These are phyloP conservation scores for Ophiostoma pallidulum DNA, from an alignment of 2,329 filamentous ascomycete species.

Conservation along the genomic window DNA sequence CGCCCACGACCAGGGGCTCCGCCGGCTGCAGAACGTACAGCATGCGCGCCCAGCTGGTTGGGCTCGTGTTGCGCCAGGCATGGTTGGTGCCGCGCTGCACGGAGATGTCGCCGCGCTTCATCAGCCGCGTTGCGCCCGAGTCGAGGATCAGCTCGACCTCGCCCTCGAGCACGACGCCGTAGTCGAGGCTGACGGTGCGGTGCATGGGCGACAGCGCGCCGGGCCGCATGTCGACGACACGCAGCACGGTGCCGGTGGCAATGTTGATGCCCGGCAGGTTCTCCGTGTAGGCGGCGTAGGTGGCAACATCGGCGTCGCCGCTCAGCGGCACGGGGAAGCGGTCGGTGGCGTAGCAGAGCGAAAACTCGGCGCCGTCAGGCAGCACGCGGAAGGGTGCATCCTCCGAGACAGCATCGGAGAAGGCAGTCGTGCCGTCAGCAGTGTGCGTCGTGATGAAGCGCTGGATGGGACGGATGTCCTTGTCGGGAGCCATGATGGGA, in stretches of 20 bases:
- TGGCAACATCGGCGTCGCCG: conserved; percentile 9
- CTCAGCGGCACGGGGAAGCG: conserved; percentile 11
- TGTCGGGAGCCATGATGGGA: not conserved
- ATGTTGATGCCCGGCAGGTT: conserved; percentile 14
- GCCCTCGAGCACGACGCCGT: conserved; percentile 25
- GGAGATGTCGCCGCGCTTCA: conserved; percentile 35
- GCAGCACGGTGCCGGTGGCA: conserved; percentile 10
- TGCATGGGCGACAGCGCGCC: conserved; percentile 14
- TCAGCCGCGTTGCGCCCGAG: conserved; percentile 29
- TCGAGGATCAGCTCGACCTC: conserved; percentile 29
- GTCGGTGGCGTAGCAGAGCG: conserved; percentile 12
- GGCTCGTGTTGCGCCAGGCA: conserved; percentile 32
- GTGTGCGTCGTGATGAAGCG: conserved; percentile 19
- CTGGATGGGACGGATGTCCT: conserved; percentile 1
- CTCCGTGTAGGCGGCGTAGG: conserved; percentile 8
- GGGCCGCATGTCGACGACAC: conserved; percentile 16
- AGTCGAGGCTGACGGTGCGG: conserved; percentile 17
- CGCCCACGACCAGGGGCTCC: not conserved
- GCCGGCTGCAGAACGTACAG: conserved; percentile 25
- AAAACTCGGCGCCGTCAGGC: conserved; percentile 10
- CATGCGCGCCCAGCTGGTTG: conserved; percentile 37
- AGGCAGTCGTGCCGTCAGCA: conserved; percentile 12
- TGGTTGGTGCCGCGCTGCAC: conserved; percentile 38
- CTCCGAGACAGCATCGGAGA: conserved; percentile 8
- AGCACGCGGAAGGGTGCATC: conserved; percentile 9